Evolutionary conservation across 208 protist genomes (phyloP), one percentile per base, ranked within the genome.

Genomic region (Wallacemonas sp.): DNA sequence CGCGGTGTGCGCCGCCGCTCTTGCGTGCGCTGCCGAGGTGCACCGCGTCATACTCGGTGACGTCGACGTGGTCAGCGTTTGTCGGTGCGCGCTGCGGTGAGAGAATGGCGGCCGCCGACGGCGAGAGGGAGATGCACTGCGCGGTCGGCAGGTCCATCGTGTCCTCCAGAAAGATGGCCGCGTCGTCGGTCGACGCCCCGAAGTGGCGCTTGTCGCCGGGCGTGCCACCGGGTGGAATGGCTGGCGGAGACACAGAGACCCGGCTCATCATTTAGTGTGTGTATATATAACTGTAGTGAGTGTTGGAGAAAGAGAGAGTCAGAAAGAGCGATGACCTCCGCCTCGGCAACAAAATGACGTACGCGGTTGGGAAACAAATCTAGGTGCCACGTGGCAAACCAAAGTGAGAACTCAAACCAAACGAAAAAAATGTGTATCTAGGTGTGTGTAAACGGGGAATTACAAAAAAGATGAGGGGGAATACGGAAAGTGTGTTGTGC

Each of bases 81-180:
- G 57, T 14, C 0, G 80, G 82, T 27, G 88, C 36, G 8, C 74
- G 83, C 78, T 95, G 89, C 19, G 89, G 89, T 2, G 81, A 83
- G 2, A 95, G 78, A 41, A 95, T 84, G 2, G 89, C 83, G 29
- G 88, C 23, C 0, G 80, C 89, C 2, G 86, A 93, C 3, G 86
- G 85, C 2, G 86, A 89, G 29, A 65, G 65, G 46, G 82, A 78
- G 49, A 95, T 85, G 78, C 85, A 87, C 56, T 81, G 85, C 38
- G 77, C 89, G 27, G 79, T 91, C 2, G 63, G 44, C 3, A 74
- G 72, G 56, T 95, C 89, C 39, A 95, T 76, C 21, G 86, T 90
- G 71, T 95, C 89, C 33, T 92, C 85, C 3, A 93, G 52, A 63
- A 92, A 95, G 52, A 95, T 89, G 47, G 84, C 89, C 2, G 81